Evolutionary conservation across 169 alveolate genomes (phyloP).

Genomic region (Eimeria tenella): DNA sequence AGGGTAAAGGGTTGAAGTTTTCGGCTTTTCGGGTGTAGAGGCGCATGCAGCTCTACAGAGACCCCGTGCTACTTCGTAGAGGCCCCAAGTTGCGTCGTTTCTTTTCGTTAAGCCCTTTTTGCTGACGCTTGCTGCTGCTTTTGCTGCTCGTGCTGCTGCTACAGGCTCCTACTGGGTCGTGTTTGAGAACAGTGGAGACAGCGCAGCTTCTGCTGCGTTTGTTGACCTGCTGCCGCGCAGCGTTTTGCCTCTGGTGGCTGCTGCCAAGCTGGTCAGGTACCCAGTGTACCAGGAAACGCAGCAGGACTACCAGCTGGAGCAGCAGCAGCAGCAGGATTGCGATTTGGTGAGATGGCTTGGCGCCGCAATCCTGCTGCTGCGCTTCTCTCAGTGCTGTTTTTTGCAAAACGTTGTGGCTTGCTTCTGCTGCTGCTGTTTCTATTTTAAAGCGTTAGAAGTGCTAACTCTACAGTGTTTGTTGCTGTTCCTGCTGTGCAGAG

Average conservation of each 20-base stretch:
- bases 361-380: background rate
- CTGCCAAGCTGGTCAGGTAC: background rate
- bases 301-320: slow-evolving; percentile 19
- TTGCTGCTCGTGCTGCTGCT: slow-evolving; percentile 42
- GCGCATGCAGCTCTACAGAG: too few relatives aligned
- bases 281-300: background rate
- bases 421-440: background rate
- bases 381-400: background rate
- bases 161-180: slow-evolving; percentile 27
- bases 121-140: slow-evolving; percentile 6
- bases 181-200: slow-evolving; percentile 8
- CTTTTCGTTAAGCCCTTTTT: background rate
- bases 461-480: background rate
- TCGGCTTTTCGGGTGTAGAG: background rate
- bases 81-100: background rate
- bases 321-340: slow-evolving; percentile 29
- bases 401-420: background rate
- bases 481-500: slow-evolving; percentile 11
- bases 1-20: slow-evolving; percentile 13
- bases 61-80: background rate
- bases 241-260: background rate
- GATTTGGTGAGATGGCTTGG: background rate
- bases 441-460: background rate
- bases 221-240: slow-evolving; percentile 34
- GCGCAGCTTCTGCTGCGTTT: background rate